Evolutionary conservation across 2,329 filamentous ascomycete species (phyloP).

Genomic region (Aspergillus unguis): DNA sequence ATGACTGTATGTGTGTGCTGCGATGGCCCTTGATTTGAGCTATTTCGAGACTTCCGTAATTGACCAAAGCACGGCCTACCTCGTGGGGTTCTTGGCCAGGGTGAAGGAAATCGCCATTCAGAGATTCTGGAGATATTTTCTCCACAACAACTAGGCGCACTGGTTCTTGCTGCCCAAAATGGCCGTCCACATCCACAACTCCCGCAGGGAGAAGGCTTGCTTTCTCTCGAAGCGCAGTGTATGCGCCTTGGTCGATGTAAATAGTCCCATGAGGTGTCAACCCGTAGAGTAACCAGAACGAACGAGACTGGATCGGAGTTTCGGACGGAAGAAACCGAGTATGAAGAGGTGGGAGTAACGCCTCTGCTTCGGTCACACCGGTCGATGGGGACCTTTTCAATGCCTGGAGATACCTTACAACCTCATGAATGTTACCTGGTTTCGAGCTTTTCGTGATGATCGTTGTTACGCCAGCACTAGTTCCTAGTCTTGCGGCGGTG

Average conservation of each 20-base stretch:
- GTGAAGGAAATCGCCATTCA: slow-evolving; percentile 40
- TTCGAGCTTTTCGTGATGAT: slow-evolving; percentile 93
- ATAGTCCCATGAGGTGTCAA: slow-evolving; percentile 84
- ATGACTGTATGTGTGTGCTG: slow-evolving; percentile 73
- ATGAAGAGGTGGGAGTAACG: slow-evolving; percentile 64
- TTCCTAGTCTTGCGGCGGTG: slow-evolving; percentile 84
- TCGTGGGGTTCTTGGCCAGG: slow-evolving; percentile 56
- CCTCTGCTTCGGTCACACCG: slow-evolving; percentile 26
- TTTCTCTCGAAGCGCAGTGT: slow-evolving; percentile 74
- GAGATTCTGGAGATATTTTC: slow-evolving; percentile 44
- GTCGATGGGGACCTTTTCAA: slow-evolving; percentile 42
- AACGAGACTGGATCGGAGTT: slow-evolving; percentile 83
- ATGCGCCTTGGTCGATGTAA: slow-evolving; percentile 89
- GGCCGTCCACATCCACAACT: slow-evolving; percentile 83
- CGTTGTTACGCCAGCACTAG: slow-evolving; percentile 90
- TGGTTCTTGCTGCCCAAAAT: slow-evolving; percentile 88
- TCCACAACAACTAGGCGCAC: slow-evolving; percentile 81
- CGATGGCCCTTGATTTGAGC: slow-evolving; percentile 76
- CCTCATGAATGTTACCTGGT: slow-evolving; percentile 84
- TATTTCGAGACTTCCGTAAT: slow-evolving; percentile 87
- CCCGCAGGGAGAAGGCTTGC: slow-evolving; percentile 86
- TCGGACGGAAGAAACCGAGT: slow-evolving; percentile 86
- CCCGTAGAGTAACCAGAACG: slow-evolving; percentile 96
- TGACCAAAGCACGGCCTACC: slow-evolving; percentile 84
- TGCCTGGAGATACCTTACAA: slow-evolving; percentile 75